Conservation (phyloP, 441 rosid species). For the Erysimum pusillum region DNA sequence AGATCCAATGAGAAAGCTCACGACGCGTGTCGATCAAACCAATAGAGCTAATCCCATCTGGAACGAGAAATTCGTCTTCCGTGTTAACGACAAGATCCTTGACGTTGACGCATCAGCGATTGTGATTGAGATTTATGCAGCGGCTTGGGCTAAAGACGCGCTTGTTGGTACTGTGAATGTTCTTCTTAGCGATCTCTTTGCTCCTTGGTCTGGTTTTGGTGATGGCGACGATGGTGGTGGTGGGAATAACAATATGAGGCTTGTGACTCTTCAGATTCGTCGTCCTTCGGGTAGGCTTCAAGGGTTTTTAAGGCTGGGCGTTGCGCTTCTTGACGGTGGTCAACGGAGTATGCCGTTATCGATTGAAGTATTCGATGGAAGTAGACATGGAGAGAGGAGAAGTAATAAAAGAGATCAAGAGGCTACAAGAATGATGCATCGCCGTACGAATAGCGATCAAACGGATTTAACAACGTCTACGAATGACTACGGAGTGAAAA, state of each 20-base stretch:
- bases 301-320: slow-evolving; percentile 80
- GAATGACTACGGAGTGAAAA: slow-evolving; percentile 41
- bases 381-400: slow-evolving; percentile 15
- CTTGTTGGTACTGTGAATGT: slow-evolving; percentile 78
- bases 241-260: slow-evolving; percentile 54
- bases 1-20: slow-evolving; percentile 56
- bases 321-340: slow-evolving; percentile 70
- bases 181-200: slow-evolving; percentile 64
- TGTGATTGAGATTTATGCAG: slow-evolving; percentile 79
- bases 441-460: slow-evolving; percentile 70
- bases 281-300: slow-evolving; percentile 92
- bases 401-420: slow-evolving; percentile 3
- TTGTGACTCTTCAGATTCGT: slow-evolving; percentile 80
- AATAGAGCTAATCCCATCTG: slow-evolving; percentile 62
- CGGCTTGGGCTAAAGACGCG: slow-evolving; percentile 87
- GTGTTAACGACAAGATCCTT: slow-evolving; percentile 71
- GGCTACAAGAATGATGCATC: slow-evolving; percentile 43
- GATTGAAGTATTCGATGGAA: slow-evolving; percentile 56
- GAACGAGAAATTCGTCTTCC: slow-evolving; percentile 81
- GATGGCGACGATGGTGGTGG: slow-evolving; percentile 44
- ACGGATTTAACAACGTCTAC: slow-evolving; percentile 59
- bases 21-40: slow-evolving; percentile 61
- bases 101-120: slow-evolving; percentile 64
- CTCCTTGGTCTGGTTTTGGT: slow-evolving; percentile 49
- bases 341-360: slow-evolving; percentile 85